These are phyloP conservation scores for Talaromyces proteolyticus DNA, from an alignment of 495 filamentous ascomycete species.

Conservation along the genomic window DNA sequence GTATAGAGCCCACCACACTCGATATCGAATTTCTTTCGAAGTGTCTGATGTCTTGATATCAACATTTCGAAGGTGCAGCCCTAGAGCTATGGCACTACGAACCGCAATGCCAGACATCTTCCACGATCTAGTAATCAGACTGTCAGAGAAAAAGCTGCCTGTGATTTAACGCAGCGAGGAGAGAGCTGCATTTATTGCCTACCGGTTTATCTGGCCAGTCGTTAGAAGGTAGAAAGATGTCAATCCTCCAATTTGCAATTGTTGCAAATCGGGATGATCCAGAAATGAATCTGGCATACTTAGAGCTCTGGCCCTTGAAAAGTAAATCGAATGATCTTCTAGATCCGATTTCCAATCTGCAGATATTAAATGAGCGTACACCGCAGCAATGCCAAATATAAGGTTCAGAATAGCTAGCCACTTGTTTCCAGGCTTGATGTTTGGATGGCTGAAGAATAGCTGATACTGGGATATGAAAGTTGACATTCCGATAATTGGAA, in stretches of 20 bases:
- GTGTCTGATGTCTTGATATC: slow-evolving; percentile 38
- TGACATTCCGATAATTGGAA: slow-evolving; percentile 53
- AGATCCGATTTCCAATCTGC: slow-evolving; percentile 38
- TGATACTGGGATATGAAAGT: slow-evolving; percentile 48
- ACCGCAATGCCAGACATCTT: slow-evolving; percentile 52
- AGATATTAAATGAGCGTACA: slow-evolving; percentile 40
- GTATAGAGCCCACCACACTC: slow-evolving; percentile 58
- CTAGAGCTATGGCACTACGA: slow-evolving; percentile 51
- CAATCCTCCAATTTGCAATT: slow-evolving; percentile 52
- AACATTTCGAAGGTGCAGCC: slow-evolving; percentile 53
- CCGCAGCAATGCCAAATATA: slow-evolving; percentile 55
- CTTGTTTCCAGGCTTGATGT: slow-evolving; percentile 30
- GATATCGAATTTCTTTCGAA: slow-evolving; percentile 50
- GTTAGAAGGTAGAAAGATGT: slow-evolving; percentile 54
- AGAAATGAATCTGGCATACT: slow-evolving; percentile 45
- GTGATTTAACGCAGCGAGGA: background rate
- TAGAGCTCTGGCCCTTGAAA: slow-evolving; percentile 46
- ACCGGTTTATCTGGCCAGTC: slow-evolving; percentile 57
- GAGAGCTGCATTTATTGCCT: slow-evolving; percentile 9
- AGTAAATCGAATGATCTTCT: slow-evolving; percentile 49
- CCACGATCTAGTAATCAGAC: slow-evolving; percentile 45
- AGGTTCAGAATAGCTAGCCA: slow-evolving; percentile 58
- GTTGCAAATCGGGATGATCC: slow-evolving; percentile 48
- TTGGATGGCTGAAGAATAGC: slow-evolving; percentile 34
- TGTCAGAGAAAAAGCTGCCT: background rate